phyloP scores from a whole-genome alignment of 306 rosid genomes.

The Chamaecrista fasciculata region DNA sequence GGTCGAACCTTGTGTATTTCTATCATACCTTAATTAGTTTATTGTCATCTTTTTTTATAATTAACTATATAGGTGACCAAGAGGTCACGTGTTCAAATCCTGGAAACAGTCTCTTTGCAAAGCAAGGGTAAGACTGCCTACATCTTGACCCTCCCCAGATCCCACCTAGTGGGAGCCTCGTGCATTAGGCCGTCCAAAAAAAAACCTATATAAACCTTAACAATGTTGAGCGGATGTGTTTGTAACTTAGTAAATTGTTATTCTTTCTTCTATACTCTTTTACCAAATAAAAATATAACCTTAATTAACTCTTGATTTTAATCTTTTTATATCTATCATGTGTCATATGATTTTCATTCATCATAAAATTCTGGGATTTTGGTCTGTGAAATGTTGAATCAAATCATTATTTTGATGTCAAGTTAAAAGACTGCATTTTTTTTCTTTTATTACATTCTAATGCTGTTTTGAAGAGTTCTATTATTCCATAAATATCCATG shows the following conservation, averaged over 20 bases:
- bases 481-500: background rate
- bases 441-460: background rate
- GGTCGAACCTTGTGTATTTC: background rate
- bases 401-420: background rate
- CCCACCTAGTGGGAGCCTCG: too few relatives aligned
- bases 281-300: background rate
- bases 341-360: background rate
- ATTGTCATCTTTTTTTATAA: background rate
- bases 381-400: slow-evolving; percentile 12
- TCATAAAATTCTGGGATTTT: background rate
- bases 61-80: too few relatives aligned
- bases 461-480: slow-evolving; percentile 1
- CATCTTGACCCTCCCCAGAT: too few relatives aligned
- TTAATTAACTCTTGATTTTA: background rate
- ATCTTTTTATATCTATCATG: background rate
- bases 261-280: background rate
- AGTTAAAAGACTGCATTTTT: background rate
- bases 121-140: too few relatives aligned
- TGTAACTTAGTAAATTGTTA: background rate
- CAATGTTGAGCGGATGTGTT: background rate
- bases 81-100: too few relatives aligned
- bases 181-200: too few relatives aligned
- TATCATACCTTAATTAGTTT: background rate
- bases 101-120: too few relatives aligned
- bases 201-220: background rate